Evolutionary conservation across 176 grass and related monocot genomes (phyloP), one percentile per base, ranked within the genome.

Genomic region (Hsuehochloa calcarea): DNA sequence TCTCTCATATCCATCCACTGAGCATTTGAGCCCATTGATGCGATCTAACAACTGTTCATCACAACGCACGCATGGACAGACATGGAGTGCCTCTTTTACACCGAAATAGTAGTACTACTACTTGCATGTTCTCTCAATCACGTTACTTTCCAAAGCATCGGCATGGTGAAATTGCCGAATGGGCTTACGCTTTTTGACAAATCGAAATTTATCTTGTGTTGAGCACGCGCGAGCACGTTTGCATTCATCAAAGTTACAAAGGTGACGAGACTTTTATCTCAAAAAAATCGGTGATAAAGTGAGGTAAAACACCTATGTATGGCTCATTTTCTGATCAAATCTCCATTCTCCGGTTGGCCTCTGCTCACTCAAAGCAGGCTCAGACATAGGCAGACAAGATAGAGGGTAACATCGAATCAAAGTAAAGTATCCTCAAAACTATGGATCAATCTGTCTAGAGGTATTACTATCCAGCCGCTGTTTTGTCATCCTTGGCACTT

Each of bases 11-110:
- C 31, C 26, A 38, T 29, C 61, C 61, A 74, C 51, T 34, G 25
- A 59, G 12, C 47, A 45, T 70, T 78, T 25, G 65, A 78, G 7
- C 70, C 54, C 54, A n/a, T 4, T n/a, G 54, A 73, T 49, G 70
- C 43, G 56, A 78, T 69, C 40, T 59, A 78, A 47, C 51, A 61
- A 68, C 40, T 49, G 52, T 70, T 68, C 39, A 60, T 59, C 64
- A 17, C 37, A 37, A n/a, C 3, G 13, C 63, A 20, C 37, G 17
- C 34, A 77, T 76, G 1, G 12, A 29, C 52, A 22, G 17, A 8
- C 61, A 59, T 56, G 62, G 73, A 43, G 39, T 69, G 73, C 49
- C 10, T 76, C 47, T 35, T 77, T 29, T 22, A 14, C 73, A 13
- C 10, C 23, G 15, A 85, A 20, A 31, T 59, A 43, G 59, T 29